These are phyloP conservation scores for Irineochytrium annulatum DNA, from an alignment of 192 early-diverging fungal genomes.

Conservation along the genomic window DNA sequence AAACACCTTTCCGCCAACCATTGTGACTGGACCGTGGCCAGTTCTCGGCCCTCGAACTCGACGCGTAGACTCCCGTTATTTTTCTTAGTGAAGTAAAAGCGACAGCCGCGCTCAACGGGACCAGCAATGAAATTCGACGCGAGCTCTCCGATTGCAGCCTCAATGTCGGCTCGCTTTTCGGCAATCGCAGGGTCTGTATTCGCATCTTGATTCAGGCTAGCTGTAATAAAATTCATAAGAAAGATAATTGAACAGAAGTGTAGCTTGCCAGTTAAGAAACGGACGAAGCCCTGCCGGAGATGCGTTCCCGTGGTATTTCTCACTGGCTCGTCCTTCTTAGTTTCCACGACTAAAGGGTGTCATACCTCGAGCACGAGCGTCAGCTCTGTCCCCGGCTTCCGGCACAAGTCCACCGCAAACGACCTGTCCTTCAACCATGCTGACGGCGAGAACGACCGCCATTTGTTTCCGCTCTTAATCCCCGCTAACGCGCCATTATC, in stretches of 20 bases:
- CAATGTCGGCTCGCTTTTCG: constrained; percentile 6
- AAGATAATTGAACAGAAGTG: too few relatives aligned
- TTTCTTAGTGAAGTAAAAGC: constrained; percentile 28
- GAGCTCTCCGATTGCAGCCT: constrained; percentile 22
- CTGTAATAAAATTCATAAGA: too few relatives aligned
- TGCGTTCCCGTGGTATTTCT: constrained; percentile 46
- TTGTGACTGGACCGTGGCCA: too few relatives aligned
- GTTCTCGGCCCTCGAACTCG: too few relatives aligned
- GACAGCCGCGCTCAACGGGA: constrained; percentile 9
- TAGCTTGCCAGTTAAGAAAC: constrained; percentile 29
- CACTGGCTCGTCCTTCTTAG: too few relatives aligned
- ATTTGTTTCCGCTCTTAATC: constrained; percentile 2
- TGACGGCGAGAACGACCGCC: background rate
- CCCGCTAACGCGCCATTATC: constrained; percentile 1
- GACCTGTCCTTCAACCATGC: background rate
- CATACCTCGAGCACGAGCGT: constrained; percentile 15
- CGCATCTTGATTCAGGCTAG: constrained; percentile 17
- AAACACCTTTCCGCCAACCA: too few relatives aligned
- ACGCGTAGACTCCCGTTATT: constrained; percentile 19
- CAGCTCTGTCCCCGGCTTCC: constrained; percentile 9
- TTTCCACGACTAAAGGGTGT: too few relatives aligned
- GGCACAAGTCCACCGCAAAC: constrained; percentile 18
- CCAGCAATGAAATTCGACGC: constrained; percentile 28
- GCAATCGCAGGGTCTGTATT: background rate
- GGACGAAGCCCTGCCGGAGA: constrained; percentile 41